Evolutionary conservation across 2,329 filamentous ascomycete species (phyloP), one percentile per base, ranked within the genome.

Genomic region (Colletotrichum siamense): DNA sequence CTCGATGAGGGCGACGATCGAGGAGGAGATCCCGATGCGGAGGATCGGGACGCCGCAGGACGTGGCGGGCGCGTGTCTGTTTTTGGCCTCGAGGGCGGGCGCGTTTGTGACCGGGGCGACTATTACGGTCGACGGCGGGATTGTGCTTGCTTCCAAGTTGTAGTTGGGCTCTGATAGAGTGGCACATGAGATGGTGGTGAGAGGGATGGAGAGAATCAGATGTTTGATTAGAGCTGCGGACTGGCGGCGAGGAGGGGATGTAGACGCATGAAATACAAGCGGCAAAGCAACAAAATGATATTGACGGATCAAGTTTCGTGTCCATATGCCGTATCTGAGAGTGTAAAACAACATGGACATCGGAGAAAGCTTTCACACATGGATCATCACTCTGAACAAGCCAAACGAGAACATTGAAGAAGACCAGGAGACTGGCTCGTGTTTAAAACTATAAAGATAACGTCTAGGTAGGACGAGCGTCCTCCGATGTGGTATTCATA

Each of bases 41-140:
- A 86, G 94, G 36, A 94, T 95, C 79, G 94, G 94, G 1, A 89
- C 85, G 22, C 90, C 92, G 1, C 85, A 92, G 81, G 94, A 96
- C 82, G 92, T 95, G 6, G 94, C 93, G 0, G 94, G 94, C 0
- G 89, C 93, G 13, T 95, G 94, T 82, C 84, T 96, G 72, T 96
- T 94, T 84, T 83, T 96, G 81, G 88, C 89, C 52, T 94, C 93
- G 80, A 87, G 90, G 71, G 94, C 94, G 2, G 94, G 94, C 6
- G 86, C 90, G 2, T 94, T 89, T 82, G 88, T 93, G 44, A 94
- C 94, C 78, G 93, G 93, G 5, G 91, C 92, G 18, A 91, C 90
- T 4, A 91, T 94, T 77, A 85, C 90, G 12, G 81, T 94, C 55
- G 93, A 94, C 81, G 92, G 92, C 3, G 92, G 92, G 3, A 83